phyloP scores from a whole-genome alignment of 331 rosid species.

The Dryas integrifolia region DNA sequence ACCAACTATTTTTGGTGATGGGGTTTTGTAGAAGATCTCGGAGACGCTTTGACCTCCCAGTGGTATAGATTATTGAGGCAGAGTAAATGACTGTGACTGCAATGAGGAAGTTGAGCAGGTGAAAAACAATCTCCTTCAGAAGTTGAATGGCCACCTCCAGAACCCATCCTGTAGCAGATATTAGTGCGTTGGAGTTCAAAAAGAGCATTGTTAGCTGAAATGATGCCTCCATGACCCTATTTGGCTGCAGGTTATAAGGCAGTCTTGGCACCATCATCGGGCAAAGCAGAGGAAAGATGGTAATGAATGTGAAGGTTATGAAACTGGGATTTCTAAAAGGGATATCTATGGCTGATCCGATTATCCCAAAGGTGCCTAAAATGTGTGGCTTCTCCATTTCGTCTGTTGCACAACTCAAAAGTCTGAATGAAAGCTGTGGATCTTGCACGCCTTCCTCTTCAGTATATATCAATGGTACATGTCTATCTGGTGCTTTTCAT shows the following conservation, averaged over 20 bases:
- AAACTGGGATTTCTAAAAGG: constrained; percentile 15
- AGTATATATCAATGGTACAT: neutral
- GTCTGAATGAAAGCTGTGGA: neutral
- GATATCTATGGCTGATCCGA: constrained; percentile 15
- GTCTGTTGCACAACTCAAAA: neutral
- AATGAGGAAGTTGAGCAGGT: neutral
- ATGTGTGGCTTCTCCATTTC: neutral
- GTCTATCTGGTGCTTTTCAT: neutral
- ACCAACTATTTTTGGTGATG: too few species aligned
- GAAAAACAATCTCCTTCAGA: neutral
- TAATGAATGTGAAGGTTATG: neutral
- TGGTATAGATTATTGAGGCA: neutral
- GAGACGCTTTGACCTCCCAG: neutral
- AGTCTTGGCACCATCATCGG: neutral
- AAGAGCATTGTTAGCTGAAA: neutral
- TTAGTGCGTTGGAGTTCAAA: neutral
- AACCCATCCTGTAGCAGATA: neutral
- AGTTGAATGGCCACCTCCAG: neutral
- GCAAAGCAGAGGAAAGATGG: constrained; percentile 7
- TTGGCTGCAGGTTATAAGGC: neutral
- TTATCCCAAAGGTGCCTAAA: constrained; percentile 4
- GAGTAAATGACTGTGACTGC: constrained; percentile 3
- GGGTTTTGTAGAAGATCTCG: neutral
- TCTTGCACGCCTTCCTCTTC: neutral
- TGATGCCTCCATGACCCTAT: neutral